Evolutionary conservation across 2,329 filamentous ascomycete species (phyloP).

Genomic region (Cadophora malorum): DNA sequence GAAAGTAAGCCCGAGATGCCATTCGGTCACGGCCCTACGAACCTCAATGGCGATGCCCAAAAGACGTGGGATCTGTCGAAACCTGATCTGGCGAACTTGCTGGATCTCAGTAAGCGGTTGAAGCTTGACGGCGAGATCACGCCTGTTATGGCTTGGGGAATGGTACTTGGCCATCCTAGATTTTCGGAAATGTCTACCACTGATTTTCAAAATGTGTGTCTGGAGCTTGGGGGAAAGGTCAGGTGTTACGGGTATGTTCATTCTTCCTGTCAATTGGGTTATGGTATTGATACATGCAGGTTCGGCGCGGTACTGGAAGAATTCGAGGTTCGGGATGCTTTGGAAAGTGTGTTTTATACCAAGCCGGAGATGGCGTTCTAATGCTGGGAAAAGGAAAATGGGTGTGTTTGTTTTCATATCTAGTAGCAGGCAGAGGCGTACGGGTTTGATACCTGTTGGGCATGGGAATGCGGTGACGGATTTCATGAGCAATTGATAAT

Average conservation of each 20-base stretch:
- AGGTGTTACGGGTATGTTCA: conserved; percentile 87
- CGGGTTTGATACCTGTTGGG: conserved; percentile 1
- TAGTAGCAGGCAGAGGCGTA: conserved; percentile 2
- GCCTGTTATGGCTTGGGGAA: conserved; percentile 93
- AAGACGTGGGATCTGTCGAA: conserved; percentile 82
- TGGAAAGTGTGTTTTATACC: conserved; percentile 43
- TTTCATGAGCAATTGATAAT: conserved; percentile 13
- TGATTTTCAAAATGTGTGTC: conserved; percentile 75
- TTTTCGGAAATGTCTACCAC: conserved; percentile 68
- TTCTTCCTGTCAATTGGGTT: conserved; percentile 2
- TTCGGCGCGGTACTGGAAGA: conserved; percentile 75
- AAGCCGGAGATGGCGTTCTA: conserved; percentile 35
- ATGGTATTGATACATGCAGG: conserved; percentile 46
- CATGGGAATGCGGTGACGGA: neutral
- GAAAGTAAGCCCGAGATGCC: conserved; percentile 58
- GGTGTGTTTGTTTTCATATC: neutral
- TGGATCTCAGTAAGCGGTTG: conserved; percentile 83
- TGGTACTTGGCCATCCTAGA: conserved; percentile 75
- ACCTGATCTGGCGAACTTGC: conserved; percentile 77
- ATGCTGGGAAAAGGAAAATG: conserved; percentile 7
- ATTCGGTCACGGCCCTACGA: conserved; percentile 53
- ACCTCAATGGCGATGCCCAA: conserved; percentile 35
- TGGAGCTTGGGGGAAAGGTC: conserved; percentile 79
- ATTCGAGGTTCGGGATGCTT: conserved; percentile 58
- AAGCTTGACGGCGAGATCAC: conserved; percentile 91